Conservation (phyloP, 1,284 basidiomycete genomes). For the Termitomyces sp. region DNA sequence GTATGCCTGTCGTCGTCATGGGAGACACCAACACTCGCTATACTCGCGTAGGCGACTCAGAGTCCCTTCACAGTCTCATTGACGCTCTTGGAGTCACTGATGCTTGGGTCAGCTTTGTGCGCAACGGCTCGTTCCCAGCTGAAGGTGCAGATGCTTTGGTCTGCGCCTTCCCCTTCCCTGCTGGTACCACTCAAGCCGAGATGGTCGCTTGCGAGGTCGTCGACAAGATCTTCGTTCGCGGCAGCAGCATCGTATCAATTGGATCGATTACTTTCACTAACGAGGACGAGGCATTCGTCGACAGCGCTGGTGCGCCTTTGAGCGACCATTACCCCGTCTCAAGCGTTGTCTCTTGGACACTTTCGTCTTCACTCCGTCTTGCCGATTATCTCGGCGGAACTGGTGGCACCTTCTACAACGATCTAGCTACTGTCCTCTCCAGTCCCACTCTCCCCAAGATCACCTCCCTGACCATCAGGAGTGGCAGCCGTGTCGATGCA, state of each 20-base stretch:
- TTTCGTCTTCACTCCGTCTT: conserved; percentile 26
- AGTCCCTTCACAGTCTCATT: conserved; percentile 12
- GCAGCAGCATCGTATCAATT: conserved; percentile 21
- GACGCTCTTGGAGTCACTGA: conserved; percentile 12
- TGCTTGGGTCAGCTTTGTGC: conserved; percentile 23
- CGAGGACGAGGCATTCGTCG: conserved; percentile 29
- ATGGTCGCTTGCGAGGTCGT: conserved; percentile 32
- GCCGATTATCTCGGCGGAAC: conserved; percentile 31
- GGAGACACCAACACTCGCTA: conserved; percentile 36
- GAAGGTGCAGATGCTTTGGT: conserved; percentile 23
- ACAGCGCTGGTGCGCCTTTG: conserved; percentile 24
- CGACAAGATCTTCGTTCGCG: conserved; percentile 31
- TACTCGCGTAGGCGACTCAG: conserved; percentile 21
- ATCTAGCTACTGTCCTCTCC: conserved; percentile 21
- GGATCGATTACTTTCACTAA: conserved; percentile 24
- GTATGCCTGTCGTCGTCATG: conserved; percentile 32
- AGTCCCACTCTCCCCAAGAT: conserved; percentile 20
- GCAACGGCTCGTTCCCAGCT: conserved; percentile 20
- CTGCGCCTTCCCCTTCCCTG: conserved; percentile 28
- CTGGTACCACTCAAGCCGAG: conserved; percentile 24
- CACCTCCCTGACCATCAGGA: conserved; percentile 28
- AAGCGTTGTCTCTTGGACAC: conserved; percentile 26
- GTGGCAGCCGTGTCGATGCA: conserved; percentile 27
- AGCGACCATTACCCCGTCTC: conserved; percentile 34
- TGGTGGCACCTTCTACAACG: conserved; percentile 29